These are phyloP conservation scores for Phytophthora ramorum DNA, from an alignment of 352 stramenopile species.

Conservation along the genomic window DNA sequence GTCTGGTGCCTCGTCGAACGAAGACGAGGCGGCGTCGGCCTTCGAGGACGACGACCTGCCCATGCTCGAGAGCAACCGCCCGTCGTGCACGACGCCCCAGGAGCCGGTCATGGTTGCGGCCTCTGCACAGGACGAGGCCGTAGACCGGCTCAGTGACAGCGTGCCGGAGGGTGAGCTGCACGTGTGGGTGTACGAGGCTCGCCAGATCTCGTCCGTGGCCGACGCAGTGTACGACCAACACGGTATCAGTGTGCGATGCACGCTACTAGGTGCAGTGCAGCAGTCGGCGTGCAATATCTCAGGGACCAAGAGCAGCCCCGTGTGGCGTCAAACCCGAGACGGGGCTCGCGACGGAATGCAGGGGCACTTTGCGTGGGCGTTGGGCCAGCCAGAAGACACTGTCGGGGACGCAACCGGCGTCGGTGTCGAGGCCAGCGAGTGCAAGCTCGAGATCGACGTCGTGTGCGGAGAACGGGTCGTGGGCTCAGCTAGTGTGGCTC, in stretches of 20 bases:
- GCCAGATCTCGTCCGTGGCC: slow-evolving; percentile 47
- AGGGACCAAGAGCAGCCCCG: slow-evolving; percentile 48
- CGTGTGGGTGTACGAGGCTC: slow-evolving; percentile 62
- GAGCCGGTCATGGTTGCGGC: slow-evolving; percentile 16
- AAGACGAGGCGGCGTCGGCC: slow-evolving; percentile 18
- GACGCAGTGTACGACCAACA: slow-evolving; percentile 56
- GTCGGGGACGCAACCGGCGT: not conserved
- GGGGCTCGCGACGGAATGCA: slow-evolving; percentile 35
- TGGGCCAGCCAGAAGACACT: slow-evolving; percentile 36
- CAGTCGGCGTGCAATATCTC: slow-evolving; percentile 51
- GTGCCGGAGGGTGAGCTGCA: slow-evolving; percentile 47
- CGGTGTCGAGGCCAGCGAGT: slow-evolving; percentile 35
- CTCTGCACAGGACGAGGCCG: slow-evolving; percentile 20
- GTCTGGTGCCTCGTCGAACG: slow-evolving; percentile 22
- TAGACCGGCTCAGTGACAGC: slow-evolving; percentile 32
- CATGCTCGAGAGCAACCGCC: slow-evolving; percentile 40
- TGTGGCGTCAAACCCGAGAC: slow-evolving; percentile 42
- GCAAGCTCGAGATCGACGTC: slow-evolving; percentile 60
- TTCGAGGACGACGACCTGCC: slow-evolving; percentile 37
- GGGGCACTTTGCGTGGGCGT: slow-evolving; percentile 51
- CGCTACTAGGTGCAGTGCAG: slow-evolving; percentile 48
- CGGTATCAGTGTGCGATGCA: slow-evolving; percentile 50
- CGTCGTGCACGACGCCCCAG: slow-evolving; percentile 20
- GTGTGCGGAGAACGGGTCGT: slow-evolving; percentile 63
- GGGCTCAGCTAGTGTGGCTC: slow-evolving; percentile 38